Conservation (phyloP, 1,284 basidiomycete species). For the Ustilago cynodontis region DNA sequence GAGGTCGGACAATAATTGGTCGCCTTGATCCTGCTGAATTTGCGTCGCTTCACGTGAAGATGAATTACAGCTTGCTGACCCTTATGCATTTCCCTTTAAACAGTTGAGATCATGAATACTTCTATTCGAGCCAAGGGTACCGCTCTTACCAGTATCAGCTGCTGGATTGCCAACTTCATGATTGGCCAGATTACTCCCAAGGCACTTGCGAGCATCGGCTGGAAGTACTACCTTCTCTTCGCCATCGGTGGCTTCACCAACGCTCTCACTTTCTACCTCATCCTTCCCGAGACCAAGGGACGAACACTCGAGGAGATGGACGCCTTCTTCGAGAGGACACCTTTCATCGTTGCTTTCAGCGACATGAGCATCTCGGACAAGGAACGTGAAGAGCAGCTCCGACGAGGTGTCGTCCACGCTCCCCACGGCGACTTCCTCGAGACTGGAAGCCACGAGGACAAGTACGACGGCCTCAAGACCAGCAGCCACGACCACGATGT, state of each 20-base stretch:
- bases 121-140: constrained; percentile 77
- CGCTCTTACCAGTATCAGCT: constrained; percentile 75
- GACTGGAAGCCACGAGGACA: constrained; percentile 16
- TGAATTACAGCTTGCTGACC: too few species aligned
- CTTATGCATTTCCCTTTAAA: too few species aligned
- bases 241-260: constrained; percentile 77
- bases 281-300: constrained; percentile 71
- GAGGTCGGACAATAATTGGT: too few species aligned
- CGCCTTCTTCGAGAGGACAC: constrained; percentile 73
- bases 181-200: constrained; percentile 71
- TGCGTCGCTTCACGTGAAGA: too few species aligned
- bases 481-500: constrained; percentile 35
- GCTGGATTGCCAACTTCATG: constrained; percentile 73
- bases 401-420: constrained; percentile 25
- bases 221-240: constrained; percentile 75
- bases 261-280: constrained; percentile 75
- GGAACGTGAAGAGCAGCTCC: constrained; percentile 74
- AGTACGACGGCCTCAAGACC: constrained; percentile 29
- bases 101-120: constrained; percentile 74
- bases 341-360: constrained; percentile 72
- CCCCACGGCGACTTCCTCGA: constrained; percentile 14
- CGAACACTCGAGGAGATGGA: constrained; percentile 75
- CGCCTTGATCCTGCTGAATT: neutral
- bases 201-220: constrained; percentile 70
- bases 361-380: constrained; percentile 64